Base-by-base conservation (phyloP, 768 basidiomycete species). In the Lenzites betulinus region DNA sequence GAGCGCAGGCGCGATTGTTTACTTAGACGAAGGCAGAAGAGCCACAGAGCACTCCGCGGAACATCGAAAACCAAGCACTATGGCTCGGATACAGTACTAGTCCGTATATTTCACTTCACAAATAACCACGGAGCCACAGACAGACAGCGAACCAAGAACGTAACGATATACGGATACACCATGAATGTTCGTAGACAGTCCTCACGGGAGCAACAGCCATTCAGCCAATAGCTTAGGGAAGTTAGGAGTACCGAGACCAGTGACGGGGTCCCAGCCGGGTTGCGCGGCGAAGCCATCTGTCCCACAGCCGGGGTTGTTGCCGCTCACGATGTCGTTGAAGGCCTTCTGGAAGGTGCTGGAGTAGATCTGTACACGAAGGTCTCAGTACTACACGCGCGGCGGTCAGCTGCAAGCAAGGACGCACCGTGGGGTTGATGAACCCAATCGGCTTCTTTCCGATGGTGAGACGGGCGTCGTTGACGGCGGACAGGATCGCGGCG, bases 341-440 rank as follows among this genome's bases (percentile, higher is more conserved):
- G 60, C 64, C 30, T 42, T 25, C 65, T 50, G 47, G 58, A 66
- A 64, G 0, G 7, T n/a, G 18, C 49, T 15, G 13, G 66, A 67
- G 54, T 69, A 69, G 52, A 69, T 59, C 68, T 67, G 23, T 4
- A 15, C 30, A 26, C 30, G 30, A 7, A 16, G 15, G 30, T 4
- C 47, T 22, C 28, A 44, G 12, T 13, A 15, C 16, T 7, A 30
- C 18, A 15, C 38, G 7, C 16, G 7, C 12, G 4, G 13, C 7
- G 39, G 20, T 54, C 20, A 43, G 20, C 18, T 15, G 25, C n/a
- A 47, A 44, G 41, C 12, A 23, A 38, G 4, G 6, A 73, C 79
- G 18, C 71, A 85, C 88, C 33, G 86, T 85, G 36, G 88, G 88
- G 67, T 90, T 90, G 62, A 90, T 81, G 66, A 73, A 75, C 9